Evolutionary conservation across 495 filamentous ascomycete genomes (phyloP).

Genomic region (Hyaloscypha variabilis): DNA sequence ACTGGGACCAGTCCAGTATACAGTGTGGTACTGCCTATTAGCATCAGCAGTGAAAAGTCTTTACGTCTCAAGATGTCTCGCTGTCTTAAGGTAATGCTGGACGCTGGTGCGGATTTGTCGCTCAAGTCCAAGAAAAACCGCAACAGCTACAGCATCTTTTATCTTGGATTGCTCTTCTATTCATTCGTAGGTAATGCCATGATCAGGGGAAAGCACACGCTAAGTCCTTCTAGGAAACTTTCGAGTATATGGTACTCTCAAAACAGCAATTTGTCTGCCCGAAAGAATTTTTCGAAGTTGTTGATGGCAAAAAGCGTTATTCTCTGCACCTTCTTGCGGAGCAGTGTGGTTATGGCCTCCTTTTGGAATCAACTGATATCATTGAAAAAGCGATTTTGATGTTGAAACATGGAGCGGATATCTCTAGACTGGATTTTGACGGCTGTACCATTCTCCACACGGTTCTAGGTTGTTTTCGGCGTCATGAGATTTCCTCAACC

Average conservation of each 20-base stretch:
- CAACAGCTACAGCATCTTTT: background rate
- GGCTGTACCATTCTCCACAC: constrained; percentile 22
- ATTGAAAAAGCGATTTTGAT: constrained; percentile 22
- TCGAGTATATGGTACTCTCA: constrained; percentile 13
- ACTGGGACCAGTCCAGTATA: constrained; percentile 11
- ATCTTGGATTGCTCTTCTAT: constrained; percentile 5
- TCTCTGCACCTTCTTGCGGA: constrained; percentile 7
- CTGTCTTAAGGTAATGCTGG: constrained; percentile 13
- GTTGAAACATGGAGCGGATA: constrained; percentile 7
- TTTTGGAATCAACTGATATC: constrained; percentile 7
- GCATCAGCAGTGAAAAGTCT: background rate
- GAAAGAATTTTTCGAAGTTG: constrained; percentile 9
- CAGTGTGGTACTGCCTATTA: background rate
- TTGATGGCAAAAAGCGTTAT: constrained; percentile 3
- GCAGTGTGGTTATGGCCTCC: constrained; percentile 10
- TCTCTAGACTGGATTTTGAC: constrained; percentile 10
- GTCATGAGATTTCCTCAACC: constrained; percentile 2
- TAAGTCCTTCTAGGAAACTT: constrained; percentile 12
- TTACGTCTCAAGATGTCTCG: constrained; percentile 5
- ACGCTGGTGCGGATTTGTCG: constrained; percentile 22
- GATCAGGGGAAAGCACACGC: constrained; percentile 5
- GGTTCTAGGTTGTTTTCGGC: constrained; percentile 1
- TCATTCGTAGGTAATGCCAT: constrained; percentile 12
- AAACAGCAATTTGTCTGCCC: constrained; percentile 6
- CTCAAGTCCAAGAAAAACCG: background rate